Evolutionary conservation across 2,329 filamentous ascomycete species (phyloP).

Genomic region (Pseudogymnoascus sp.): DNA sequence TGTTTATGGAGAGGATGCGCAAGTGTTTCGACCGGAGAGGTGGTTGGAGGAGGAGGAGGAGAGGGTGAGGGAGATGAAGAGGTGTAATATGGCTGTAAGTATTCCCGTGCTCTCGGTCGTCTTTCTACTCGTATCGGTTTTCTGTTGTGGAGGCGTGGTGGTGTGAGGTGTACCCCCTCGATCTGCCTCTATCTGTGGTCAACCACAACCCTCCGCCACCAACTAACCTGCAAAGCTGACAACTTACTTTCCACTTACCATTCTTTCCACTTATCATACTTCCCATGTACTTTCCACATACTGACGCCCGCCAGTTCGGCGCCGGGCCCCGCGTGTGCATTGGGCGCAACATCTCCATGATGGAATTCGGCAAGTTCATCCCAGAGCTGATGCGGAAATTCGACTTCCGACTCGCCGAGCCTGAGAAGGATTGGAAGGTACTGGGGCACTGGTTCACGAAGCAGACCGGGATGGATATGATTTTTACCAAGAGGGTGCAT

Average conservation of each 20-base stretch:
- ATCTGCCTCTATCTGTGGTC: no score
- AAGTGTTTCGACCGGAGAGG: conserved; percentile 35
- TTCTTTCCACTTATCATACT: no score
- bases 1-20: conserved; percentile 31
- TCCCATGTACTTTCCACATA: no score
- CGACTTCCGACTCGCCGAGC: conserved; percentile 25
- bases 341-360: conserved; percentile 32
- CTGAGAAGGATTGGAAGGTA: conserved; percentile 29
- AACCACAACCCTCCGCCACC: no score
- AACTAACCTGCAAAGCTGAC: no score
- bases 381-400: conserved; percentile 28
- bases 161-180: no score
- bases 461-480: conserved; percentile 20
- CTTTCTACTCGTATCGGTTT: no score
- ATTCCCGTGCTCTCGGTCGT: background rate
- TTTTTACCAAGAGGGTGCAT: background rate
- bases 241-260: no score
- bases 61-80: conserved; percentile 3
- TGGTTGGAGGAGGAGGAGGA: conserved; percentile 30
- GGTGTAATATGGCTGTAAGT: background rate
- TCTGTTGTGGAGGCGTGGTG: no score
- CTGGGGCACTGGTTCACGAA: conserved; percentile 34
- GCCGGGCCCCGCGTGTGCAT: conserved; percentile 25
- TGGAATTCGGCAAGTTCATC: conserved; percentile 32
- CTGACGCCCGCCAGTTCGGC: no score